Evolutionary conservation across 495 filamentous ascomycete species (phyloP).

Genomic region (Poronia punctata): DNA sequence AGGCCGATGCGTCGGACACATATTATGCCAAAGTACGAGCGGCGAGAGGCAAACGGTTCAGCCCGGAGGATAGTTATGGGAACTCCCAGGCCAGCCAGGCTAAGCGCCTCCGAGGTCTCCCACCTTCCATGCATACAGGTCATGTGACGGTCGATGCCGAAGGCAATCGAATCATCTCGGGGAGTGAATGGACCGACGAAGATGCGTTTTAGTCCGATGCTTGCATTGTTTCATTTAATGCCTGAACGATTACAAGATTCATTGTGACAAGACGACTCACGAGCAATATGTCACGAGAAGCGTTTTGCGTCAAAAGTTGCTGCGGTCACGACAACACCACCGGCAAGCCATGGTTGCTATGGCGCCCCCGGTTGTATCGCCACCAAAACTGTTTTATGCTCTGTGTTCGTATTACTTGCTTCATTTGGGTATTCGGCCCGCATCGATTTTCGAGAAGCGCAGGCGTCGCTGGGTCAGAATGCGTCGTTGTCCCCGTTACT

Average conservation of each 20-base stretch:
- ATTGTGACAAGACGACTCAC: no score
- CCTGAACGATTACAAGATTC: conserved; percentile 20
- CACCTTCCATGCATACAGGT: conserved; percentile 24
- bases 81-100: conserved; percentile 24
- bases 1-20: conserved; percentile 62
- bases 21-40: conserved; percentile 72
- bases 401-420: no score
- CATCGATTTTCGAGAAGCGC: no score
- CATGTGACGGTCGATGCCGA: conserved; percentile 36
- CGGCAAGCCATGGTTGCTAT: no score
- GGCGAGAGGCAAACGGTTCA: conserved; percentile 37
- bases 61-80: conserved; percentile 55
- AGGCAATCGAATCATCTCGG: conserved; percentile 44
- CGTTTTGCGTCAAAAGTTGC: no score
- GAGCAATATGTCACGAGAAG: no score
- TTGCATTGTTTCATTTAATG: conserved; percentile 6
- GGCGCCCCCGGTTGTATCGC: no score
- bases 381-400: no score
- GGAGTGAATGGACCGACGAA: conserved; percentile 52
- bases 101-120: conserved; percentile 32
- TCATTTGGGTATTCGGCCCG: no score
- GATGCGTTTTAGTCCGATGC: conserved; percentile 36
- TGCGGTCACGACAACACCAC: no score
- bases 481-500: no score
- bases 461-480: no score